These are phyloP conservation scores for Punica granatum DNA, from an alignment of 345 rosid species.

Conservation along the genomic window DNA sequence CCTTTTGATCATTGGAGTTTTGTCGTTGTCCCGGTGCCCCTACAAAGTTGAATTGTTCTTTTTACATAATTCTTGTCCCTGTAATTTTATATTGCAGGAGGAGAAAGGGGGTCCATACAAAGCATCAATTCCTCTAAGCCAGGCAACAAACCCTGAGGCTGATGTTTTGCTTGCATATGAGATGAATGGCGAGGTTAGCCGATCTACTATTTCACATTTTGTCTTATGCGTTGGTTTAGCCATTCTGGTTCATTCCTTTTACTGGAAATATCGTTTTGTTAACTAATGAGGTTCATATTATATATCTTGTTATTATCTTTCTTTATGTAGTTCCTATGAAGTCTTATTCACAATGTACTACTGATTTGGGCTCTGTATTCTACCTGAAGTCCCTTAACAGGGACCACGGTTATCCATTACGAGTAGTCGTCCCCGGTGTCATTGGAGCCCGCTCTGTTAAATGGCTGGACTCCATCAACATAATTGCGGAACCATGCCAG, in stretches of 20 bases:
- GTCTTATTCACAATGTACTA: neutral
- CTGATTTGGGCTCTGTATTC: constrained; percentile 5
- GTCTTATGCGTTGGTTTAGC: neutral
- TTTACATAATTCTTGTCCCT: neutral
- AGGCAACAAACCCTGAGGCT: constrained; percentile 82
- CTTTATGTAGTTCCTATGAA: neutral
- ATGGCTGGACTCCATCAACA: constrained; percentile 82
- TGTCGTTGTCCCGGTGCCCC: neutral
- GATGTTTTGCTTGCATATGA: constrained; percentile 96
- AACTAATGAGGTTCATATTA: neutral
- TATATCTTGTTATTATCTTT: neutral
- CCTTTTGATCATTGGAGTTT: neutral
- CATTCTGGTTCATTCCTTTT: neutral
- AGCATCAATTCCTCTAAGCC: constrained; percentile 83
- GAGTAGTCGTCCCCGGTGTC: constrained; percentile 92
- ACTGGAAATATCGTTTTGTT: neutral
- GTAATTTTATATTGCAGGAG: constrained; percentile 40
- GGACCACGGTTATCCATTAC: constrained; percentile 89
- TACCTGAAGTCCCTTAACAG: constrained; percentile 65
- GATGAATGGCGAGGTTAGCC: constrained; percentile 92
- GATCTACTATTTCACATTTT: neutral
- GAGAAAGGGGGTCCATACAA: constrained; percentile 99
- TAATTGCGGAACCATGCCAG: constrained; percentile 86
- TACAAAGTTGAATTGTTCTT: neutral
- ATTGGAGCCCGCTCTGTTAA: constrained; percentile 99